These are phyloP conservation scores for Zangia roseola DNA, from an alignment of 768 basidiomycete species.

Conservation along the genomic window DNA sequence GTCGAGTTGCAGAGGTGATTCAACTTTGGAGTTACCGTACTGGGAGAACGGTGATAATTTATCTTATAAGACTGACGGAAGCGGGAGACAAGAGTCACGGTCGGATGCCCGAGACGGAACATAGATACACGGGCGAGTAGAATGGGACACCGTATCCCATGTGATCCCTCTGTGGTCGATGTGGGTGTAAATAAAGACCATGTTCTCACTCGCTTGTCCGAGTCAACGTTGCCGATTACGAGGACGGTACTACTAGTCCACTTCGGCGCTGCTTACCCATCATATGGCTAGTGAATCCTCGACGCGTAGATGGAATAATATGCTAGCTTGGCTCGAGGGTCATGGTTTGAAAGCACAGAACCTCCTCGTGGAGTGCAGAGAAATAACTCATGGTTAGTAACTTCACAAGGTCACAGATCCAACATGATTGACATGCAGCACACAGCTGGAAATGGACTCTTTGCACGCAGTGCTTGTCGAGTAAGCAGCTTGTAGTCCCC, in stretches of 20 bases:
- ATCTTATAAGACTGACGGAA: background rate
- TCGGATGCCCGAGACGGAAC: constrained; percentile 6
- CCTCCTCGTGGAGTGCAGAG: constrained; percentile 52
- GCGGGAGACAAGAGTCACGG: background rate
- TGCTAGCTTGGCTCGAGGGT: constrained; percentile 52
- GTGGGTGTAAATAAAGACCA: no score
- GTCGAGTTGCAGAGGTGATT: constrained; percentile 13
- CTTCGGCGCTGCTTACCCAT: no score
- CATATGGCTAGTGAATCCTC: constrained; percentile 7
- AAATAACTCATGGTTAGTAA: constrained; percentile 48
- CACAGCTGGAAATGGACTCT: constrained; percentile 68
- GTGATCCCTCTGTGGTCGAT: constrained; percentile 2
- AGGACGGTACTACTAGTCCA: no score
- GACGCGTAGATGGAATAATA: constrained; percentile 39
- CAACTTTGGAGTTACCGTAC: background rate
- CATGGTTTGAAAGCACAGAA: constrained; percentile 46
- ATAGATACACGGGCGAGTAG: background rate
- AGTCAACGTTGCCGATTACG: no score
- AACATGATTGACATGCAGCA: constrained; percentile 4
- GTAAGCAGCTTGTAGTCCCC: constrained; percentile 32
- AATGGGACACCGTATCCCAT: background rate
- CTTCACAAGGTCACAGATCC: constrained; percentile 3
- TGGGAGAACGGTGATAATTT: background rate
- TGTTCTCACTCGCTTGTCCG: no score
- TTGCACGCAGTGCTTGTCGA: constrained; percentile 42